These are phyloP conservation scores for Pterulicium gracile DNA, from an alignment of 1,284 basidiomycete genomes.

Conservation along the genomic window DNA sequence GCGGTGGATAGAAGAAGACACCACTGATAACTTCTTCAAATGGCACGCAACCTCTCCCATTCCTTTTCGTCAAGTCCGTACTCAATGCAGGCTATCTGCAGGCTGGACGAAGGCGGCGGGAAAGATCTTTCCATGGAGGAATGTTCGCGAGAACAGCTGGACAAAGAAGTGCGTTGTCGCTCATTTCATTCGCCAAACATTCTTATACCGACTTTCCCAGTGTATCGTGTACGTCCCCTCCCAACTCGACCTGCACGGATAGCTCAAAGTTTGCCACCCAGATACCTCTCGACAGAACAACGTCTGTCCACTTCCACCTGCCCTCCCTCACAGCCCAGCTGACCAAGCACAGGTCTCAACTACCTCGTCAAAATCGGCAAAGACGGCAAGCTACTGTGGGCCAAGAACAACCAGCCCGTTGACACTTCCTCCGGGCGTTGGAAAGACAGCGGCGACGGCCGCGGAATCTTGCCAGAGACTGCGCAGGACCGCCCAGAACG, in stretches of 20 bases:
- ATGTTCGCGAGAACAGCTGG: constrained; percentile 57
- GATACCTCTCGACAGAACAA: constrained; percentile 52
- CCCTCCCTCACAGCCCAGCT: background rate
- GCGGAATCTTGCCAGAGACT: constrained; percentile 43
- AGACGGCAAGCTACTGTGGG: constrained; percentile 65
- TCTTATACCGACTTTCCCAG: too few relatives aligned
- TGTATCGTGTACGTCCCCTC: too few relatives aligned
- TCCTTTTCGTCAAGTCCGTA: constrained; percentile 1
- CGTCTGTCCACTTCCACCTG: constrained; percentile 20
- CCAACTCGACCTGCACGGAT: too few relatives aligned
- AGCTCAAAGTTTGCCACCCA: too few relatives aligned
- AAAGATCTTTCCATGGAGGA: constrained; percentile 54
- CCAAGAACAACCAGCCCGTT: constrained; percentile 48
- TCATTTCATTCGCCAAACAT: background rate
- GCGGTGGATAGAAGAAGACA: constrained; percentile 53
- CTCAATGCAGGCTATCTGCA: constrained; percentile 18
- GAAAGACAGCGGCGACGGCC: constrained; percentile 50
- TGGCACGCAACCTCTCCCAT: constrained; percentile 29
- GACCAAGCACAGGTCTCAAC: constrained; percentile 35
- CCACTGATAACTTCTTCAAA: constrained; percentile 61
- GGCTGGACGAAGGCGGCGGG: constrained; percentile 65
- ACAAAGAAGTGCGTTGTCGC: constrained; percentile 40
- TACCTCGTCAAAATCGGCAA: constrained; percentile 57
- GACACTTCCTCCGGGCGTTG: constrained; percentile 53
- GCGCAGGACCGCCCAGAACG: constrained; percentile 14